Evolutionary conservation across 2,329 filamentous ascomycete species (phyloP).

Genomic region (Lachnellula willkommii): DNA sequence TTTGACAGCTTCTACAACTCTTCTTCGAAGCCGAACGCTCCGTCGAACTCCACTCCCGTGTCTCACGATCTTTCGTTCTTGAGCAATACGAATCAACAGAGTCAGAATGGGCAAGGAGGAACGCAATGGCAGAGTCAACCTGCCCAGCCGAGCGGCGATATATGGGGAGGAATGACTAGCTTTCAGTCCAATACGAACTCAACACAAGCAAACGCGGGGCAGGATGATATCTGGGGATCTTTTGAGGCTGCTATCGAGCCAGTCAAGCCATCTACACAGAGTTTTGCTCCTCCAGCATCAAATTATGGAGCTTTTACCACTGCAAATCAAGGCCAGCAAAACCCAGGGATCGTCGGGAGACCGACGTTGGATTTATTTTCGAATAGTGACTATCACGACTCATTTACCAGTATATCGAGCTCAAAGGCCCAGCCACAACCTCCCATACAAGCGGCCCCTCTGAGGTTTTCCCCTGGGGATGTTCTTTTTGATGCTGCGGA

Average conservation of each 20-base stretch:
- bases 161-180: conserved; percentile 24
- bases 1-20: conserved; percentile 47
- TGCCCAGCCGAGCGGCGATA: conserved; percentile 13
- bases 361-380: conserved; percentile 27
- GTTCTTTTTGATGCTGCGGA: conserved; percentile 35
- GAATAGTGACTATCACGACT: conserved; percentile 13
- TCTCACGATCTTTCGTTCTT: conserved; percentile 24
- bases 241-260: conserved; percentile 19
- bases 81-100: conserved; percentile 4
- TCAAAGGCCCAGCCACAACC: conserved; percentile 5
- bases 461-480: conserved; percentile 21
- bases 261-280: conserved; percentile 1
- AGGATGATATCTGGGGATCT: conserved; percentile 29
- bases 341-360: conserved; percentile 17
- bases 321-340: conserved; percentile 6
- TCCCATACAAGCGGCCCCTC: conserved; percentile 7
- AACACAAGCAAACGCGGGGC: conserved; percentile 4
- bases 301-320: conserved; percentile 11
- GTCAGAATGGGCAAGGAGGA: conserved; percentile 2
- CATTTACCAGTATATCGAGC: conserved; percentile 4
- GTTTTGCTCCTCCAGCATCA: conserved; percentile 1
- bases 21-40: conserved; percentile 24
- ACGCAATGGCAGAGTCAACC: conserved; percentile 17
- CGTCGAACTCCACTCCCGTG: conserved; percentile 20
- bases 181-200: conserved; percentile 12